Evolutionary conservation across 2,329 filamentous ascomycete genomes (phyloP).

Genomic region (Penicillium oxalicum): DNA sequence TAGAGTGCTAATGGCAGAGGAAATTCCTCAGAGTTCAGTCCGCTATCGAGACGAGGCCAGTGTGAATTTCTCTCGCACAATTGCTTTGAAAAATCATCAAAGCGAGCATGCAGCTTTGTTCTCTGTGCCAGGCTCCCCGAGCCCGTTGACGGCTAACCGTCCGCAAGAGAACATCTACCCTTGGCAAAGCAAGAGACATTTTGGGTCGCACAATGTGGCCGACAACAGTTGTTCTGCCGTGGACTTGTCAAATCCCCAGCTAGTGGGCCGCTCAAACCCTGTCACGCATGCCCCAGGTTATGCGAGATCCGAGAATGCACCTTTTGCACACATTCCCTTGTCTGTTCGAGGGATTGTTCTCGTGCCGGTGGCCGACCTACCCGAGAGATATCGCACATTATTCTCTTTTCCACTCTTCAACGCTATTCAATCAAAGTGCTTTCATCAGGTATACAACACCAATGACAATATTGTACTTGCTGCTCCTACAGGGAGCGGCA

Average conservation of each 20-base stretch:
- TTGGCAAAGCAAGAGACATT: constrained; percentile 2
- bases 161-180: neutral
- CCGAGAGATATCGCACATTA: constrained; percentile 62
- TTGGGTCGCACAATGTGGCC: neutral
- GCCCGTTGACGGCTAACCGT: constrained; percentile 27
- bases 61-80: too few relatives aligned
- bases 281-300: neutral
- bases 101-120: constrained; percentile 18
- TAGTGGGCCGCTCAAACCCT: neutral
- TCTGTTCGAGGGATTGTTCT: constrained; percentile 55
- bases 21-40: too few relatives aligned
- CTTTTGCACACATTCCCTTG: constrained; percentile 24
- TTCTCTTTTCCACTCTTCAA: constrained; percentile 76
- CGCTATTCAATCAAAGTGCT: constrained; percentile 75
- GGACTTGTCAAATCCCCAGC: neutral
- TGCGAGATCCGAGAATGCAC: constrained; percentile 1
- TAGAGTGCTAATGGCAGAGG: too few relatives aligned
- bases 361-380: constrained; percentile 55
- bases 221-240: constrained; percentile 1
- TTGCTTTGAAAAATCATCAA: too few relatives aligned
- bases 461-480: constrained; percentile 74
- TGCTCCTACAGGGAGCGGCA: constrained; percentile 78
- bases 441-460: constrained; percentile 57
- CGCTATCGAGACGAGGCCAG: too few relatives aligned
- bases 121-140: constrained; percentile 21